Base-by-base conservation (phyloP, 108 stramenopile genomes). In the Skeletonema potamos region DNA sequence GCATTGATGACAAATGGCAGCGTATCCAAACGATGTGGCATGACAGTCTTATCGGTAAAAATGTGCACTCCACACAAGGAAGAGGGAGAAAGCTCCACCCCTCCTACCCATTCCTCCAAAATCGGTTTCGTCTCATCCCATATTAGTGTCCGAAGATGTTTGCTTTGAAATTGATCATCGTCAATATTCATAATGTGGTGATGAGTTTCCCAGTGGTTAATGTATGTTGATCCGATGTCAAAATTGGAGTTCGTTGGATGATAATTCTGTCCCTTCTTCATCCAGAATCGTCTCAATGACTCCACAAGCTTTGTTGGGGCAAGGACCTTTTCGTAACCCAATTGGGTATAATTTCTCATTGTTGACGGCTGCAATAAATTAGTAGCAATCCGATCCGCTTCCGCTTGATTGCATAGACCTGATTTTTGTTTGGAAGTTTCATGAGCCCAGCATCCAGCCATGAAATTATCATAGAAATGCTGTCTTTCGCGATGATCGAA, bases 1-100 rank as follows among this genome's bases (percentile, higher is more conserved):
- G 92, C 93, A 24, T 84, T 86, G 30, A 86, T 82, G 26, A 96
- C 89, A 30, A 95, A 84, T 20, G 96, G 89, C 48, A 92, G 73
- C n/a, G 89, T 82, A 70, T 96, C 96, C 6, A 94, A 91, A 39
- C 95, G 96, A 5, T 89, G 81, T 20, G 92, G 88, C 29, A 97
- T 69, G 22, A 96, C 82, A 44, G 78, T 65, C 1, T 85, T 88
- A 24, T 66, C 80, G 18, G 68, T 75, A 74, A 94, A 97, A 13
- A 90, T 61, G 10, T 95, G 87, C 37, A 95, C 82, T 1, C 96
- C 96, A 68, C 93, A 96, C 48, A 93, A 68, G 4, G 89, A 80
- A 12, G 84, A 69, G 36, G 73, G 58, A 20, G 60, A 32, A 15
- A 70, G 62, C 29, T 12, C 51, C 15, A 84, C 36, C 7, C 71